phyloP scores from a whole-genome alignment of 2,329 filamentous ascomycete species.

The Penicillium italicum region DNA sequence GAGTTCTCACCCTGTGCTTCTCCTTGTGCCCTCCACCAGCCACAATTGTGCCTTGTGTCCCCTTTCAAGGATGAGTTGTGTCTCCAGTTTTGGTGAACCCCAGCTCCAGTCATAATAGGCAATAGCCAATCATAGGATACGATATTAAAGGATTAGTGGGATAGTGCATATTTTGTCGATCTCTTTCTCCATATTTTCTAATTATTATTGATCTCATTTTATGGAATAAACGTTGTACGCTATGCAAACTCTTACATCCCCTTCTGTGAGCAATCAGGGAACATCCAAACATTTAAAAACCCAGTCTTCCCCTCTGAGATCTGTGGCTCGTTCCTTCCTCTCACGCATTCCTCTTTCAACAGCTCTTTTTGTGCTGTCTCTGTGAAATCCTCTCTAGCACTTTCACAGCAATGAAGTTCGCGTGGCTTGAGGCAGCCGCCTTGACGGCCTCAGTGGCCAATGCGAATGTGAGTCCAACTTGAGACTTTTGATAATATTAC shows the following conservation, averaged over 20 bases:
- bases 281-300: background rate
- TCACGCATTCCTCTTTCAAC: background rate
- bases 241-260: constrained; percentile 1
- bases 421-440: constrained; percentile 33
- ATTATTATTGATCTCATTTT: background rate
- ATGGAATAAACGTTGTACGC: background rate
- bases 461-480: constrained; percentile 28
- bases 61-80: background rate
- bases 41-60: constrained; percentile 1
- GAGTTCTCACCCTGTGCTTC: background rate
- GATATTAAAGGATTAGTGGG: background rate
- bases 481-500: background rate
- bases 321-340: background rate
- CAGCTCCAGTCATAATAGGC: background rate
- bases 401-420: constrained; percentile 32
- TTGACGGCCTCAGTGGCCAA: constrained; percentile 32
- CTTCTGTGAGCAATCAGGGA: background rate
- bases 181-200: background rate
- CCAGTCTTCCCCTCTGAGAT: background rate
- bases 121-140: background rate
- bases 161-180: constrained; percentile 5
- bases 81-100: background rate
- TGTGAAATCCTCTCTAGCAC: background rate
- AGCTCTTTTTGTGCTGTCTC: background rate
- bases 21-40: background rate